Conservation (phyloP, 371 early-diverging fungal genomes). For the Blakeslea trispora region DNA sequence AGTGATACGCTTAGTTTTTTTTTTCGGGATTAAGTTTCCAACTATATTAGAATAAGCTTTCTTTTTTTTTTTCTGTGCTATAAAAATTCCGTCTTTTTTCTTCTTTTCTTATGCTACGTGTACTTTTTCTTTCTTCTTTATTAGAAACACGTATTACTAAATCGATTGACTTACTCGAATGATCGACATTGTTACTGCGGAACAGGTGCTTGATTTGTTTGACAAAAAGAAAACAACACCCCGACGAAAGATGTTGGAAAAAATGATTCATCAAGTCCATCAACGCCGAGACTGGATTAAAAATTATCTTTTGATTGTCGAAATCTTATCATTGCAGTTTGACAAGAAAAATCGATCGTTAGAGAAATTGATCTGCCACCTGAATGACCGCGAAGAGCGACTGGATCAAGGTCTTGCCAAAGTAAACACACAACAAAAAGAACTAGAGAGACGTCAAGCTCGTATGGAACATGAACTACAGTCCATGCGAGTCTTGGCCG, state of each 20-base stretch:
- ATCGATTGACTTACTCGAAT: background rate
- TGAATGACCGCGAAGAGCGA: constrained; percentile 10
- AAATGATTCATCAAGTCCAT: constrained; percentile 15
- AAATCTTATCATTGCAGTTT: constrained; percentile 8
- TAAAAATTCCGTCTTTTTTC: background rate
- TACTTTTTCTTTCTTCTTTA: too few relatives aligned
- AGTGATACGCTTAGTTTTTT: constrained; percentile 7
- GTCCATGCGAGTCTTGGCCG: constrained; percentile 17
- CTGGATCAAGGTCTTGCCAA: constrained; percentile 18
- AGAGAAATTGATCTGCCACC: constrained; percentile 9
- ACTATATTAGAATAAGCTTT: constrained; percentile 16
- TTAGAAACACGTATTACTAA: too few relatives aligned
- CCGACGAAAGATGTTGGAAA: constrained; percentile 10
- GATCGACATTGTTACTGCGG: constrained; percentile 19
- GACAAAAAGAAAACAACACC: background rate
- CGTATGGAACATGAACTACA: constrained; percentile 16
- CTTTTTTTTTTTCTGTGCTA: background rate
- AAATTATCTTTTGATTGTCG: constrained; percentile 4
- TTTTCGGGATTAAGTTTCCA: constrained; percentile 10
- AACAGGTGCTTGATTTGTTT: constrained; percentile 7
- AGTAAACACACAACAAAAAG: constrained; percentile 19
- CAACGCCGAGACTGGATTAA: constrained; percentile 3
- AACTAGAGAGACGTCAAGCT: constrained; percentile 17
- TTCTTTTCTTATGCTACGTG: too few relatives aligned
- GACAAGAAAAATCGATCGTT: background rate